phyloP scores from a whole-genome alignment of 768 basidiomycete genomes.

The Nidularia sp. region DNA sequence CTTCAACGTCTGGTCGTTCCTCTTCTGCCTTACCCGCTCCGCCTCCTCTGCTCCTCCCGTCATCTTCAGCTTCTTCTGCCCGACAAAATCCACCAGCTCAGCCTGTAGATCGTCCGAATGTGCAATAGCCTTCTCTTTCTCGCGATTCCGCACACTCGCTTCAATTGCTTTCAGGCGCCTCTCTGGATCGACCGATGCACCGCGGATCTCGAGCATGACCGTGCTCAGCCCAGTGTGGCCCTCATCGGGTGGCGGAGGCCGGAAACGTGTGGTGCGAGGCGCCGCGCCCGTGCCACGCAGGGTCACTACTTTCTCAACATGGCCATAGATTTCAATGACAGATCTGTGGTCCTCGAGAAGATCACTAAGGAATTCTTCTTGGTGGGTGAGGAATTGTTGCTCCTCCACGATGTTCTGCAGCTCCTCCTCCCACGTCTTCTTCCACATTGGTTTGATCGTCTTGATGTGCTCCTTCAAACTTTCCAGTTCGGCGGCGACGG shows the following conservation, averaged over 20 bases:
- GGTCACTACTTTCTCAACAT: constrained; percentile 86
- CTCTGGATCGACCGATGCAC: constrained; percentile 77
- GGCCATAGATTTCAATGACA: constrained; percentile 79
- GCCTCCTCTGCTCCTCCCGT: constrained; percentile 92
- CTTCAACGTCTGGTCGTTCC: constrained; percentile 81
- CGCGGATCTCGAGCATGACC: constrained; percentile 89
- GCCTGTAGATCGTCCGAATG: constrained; percentile 80
- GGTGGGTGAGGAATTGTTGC: constrained; percentile 89
- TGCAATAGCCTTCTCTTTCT: constrained; percentile 62
- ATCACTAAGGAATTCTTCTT: constrained; percentile 87
- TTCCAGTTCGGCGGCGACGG: constrained; percentile 64
- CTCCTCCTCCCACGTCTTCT: constrained; percentile 98
- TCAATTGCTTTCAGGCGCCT: constrained; percentile 90
- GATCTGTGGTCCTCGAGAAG: constrained; percentile 91
- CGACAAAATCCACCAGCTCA: constrained; percentile 85
- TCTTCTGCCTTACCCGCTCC: constrained; percentile 82
- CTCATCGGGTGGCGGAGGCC: constrained; percentile 62
- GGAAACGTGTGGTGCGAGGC: constrained; percentile 38
- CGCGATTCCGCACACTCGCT: constrained; percentile 75
- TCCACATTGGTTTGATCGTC: constrained; percentile 94
- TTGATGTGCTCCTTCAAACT: constrained; percentile 81
- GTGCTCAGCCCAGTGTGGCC: constrained; percentile 63
- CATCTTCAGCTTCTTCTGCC: constrained; percentile 85
- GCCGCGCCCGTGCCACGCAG: constrained; percentile 46
- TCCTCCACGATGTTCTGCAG: constrained; percentile 96